A percentile compares a stretch with the other conserved stretches of the same genome.
Evolutionary conservation across 495 filamentous ascomycete genomes (phyloP).

Genomic region (Penicillium canescens): DNA sequence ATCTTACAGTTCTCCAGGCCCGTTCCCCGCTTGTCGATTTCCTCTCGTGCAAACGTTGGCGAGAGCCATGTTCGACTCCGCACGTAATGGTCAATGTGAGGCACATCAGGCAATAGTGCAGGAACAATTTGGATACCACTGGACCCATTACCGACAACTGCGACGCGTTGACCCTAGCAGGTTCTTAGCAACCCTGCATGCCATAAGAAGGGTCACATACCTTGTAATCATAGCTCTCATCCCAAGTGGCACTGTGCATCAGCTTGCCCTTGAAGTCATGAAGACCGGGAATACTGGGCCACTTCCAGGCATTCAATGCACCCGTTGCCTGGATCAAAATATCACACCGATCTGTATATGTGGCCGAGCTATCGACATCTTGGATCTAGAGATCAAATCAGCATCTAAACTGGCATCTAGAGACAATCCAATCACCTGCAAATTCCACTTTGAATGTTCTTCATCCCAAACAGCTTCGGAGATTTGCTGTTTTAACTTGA

Average conservation of each 20-base stretch:
- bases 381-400: slow-evolving; percentile 25
- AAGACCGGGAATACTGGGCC: slow-evolving; percentile 56
- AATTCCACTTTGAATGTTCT: slow-evolving; percentile 42
- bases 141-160: slow-evolving; percentile 54
- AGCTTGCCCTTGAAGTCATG: slow-evolving; percentile 54
- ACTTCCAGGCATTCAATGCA: slow-evolving; percentile 56
- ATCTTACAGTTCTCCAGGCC: slow-evolving; percentile 37
- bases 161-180: slow-evolving; percentile 47
- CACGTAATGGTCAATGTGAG: slow-evolving; percentile 47
- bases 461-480: slow-evolving; percentile 41
- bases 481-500: slow-evolving; percentile 42
- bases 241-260: slow-evolving; percentile 57
- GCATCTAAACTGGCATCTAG: not conserved
- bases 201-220: slow-evolving; percentile 12
- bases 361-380: slow-evolving; percentile 39
- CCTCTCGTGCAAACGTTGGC: slow-evolving; percentile 35
- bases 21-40: slow-evolving; percentile 30
- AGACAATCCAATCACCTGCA: slow-evolving; percentile 32
- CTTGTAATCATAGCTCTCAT: slow-evolving; percentile 35
- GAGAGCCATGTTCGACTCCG: slow-evolving; percentile 45
- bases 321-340: slow-evolving; percentile 59
- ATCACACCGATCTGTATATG: slow-evolving; percentile 49
- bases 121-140: slow-evolving; percentile 61
- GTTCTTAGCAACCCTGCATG: slow-evolving; percentile 21
- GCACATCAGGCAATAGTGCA: slow-evolving; percentile 54